Percentiles rank a stretch among this genome's conserved stretches.
Evolutionary conservation across 2,329 filamentous ascomycete genomes (phyloP).

Genomic region (Aureobasidium subglaciale): DNA sequence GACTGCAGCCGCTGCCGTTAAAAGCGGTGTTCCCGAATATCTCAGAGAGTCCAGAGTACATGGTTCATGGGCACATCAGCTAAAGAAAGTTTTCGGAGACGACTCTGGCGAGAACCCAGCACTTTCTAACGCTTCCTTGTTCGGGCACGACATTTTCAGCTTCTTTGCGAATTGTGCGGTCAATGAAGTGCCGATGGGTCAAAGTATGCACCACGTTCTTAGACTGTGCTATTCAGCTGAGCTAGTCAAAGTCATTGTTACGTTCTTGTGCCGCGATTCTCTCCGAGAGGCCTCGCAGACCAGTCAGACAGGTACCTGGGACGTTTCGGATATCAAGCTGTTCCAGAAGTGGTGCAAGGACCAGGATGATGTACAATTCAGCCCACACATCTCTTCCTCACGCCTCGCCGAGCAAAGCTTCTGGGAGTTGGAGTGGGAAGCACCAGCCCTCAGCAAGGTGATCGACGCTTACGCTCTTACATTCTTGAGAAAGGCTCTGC

Average conservation of each 20-base stretch:
- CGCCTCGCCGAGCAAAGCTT: background rate
- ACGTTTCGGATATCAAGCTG: background rate
- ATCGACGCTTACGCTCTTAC: conserved; percentile 72
- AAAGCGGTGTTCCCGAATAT: background rate
- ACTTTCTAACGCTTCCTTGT: conserved; percentile 44
- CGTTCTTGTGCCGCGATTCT: conserved; percentile 21
- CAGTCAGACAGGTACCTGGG: conserved; percentile 8
- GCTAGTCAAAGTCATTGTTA: conserved; percentile 70
- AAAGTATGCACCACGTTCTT: conserved; percentile 69
- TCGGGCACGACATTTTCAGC: conserved; percentile 65
- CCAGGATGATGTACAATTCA: background rate
- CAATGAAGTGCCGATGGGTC: conserved; percentile 46
- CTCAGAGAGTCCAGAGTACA: conserved; percentile 10
- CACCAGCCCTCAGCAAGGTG: background rate
- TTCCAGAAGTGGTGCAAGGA: conserved; percentile 9
- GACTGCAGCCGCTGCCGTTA: conserved; percentile 6
- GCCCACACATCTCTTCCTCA: background rate
- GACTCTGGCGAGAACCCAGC: conserved; percentile 33
- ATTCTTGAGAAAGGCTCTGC: conserved; percentile 77
- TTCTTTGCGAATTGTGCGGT: conserved; percentile 71
- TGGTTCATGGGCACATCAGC: background rate
- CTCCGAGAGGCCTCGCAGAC: background rate
- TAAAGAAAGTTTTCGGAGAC: conserved; percentile 5
- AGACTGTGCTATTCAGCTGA: conserved; percentile 86
- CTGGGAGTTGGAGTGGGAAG: background rate